Conservation (phyloP, 257 asterid genomes). For the Prunella vulgaris region DNA sequence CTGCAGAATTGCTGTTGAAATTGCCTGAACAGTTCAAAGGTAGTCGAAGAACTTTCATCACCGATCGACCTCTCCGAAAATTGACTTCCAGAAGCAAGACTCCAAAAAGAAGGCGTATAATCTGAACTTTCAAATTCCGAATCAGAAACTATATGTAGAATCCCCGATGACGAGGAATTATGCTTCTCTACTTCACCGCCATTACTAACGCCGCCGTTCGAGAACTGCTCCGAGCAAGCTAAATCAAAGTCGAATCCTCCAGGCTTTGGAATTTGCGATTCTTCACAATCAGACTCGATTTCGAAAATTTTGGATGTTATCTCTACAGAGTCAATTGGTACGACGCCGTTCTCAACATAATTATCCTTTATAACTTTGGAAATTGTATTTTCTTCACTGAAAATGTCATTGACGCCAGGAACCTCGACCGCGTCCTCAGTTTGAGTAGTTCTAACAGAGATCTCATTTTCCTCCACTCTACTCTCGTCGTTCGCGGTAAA, state of each 20-base stretch:
- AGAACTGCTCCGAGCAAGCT: conserved; percentile 74
- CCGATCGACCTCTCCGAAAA: conserved; percentile 64
- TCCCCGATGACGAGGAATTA: conserved; percentile 50
- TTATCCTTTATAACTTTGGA: conserved; percentile 24
- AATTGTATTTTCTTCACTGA: conserved; percentile 17
- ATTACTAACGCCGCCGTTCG: conserved; percentile 31
- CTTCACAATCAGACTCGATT: conserved; percentile 28
- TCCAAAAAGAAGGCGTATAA: conserved; percentile 56
- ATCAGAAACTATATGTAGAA: conserved; percentile 41
- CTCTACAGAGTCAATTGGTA: conserved; percentile 29
- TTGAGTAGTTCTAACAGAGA: conserved; percentile 22
- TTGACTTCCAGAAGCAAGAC: conserved; percentile 77
- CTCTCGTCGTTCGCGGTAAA: conserved; percentile 15
- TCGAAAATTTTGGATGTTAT: conserved; percentile 23
- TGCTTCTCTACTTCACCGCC: conserved; percentile 32
- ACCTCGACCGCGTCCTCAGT: conserved; percentile 25
- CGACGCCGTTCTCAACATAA: conserved; percentile 26
- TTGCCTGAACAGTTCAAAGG: conserved; percentile 56
- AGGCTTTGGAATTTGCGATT: conserved; percentile 21
- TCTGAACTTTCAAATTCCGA: conserved; percentile 51
- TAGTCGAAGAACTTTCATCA: conserved; percentile 57
- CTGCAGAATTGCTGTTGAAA: conserved; percentile 62
- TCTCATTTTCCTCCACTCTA: conserved; percentile 24
- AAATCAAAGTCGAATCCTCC: conserved; percentile 43
- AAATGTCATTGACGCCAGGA: conserved; percentile 10